Conservation (phyloP, 805 yeast genomes). For the Metschnikowia rubicola region DNA sequence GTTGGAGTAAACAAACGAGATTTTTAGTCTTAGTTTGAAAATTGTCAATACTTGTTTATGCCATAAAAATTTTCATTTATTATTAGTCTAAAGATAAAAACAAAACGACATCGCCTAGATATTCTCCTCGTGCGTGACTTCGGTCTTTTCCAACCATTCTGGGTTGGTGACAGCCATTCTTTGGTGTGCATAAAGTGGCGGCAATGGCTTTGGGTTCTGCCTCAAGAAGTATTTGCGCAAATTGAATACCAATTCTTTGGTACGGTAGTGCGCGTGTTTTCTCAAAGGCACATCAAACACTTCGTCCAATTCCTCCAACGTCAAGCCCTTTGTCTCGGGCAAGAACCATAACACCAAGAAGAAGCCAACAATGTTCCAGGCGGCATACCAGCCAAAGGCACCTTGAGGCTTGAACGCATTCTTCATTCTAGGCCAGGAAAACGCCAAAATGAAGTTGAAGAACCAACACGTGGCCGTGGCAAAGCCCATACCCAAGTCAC, state of each 20-base stretch:
- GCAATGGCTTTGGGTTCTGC: conserved; percentile 44
- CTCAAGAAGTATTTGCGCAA: conserved; percentile 45
- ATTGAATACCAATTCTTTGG: conserved; percentile 32
- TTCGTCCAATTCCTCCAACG: conserved; percentile 74
- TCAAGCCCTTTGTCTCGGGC: conserved; percentile 69
- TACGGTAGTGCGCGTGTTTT: conserved; percentile 49
- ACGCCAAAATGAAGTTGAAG: conserved; percentile 64
- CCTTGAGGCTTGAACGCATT: conserved; percentile 72
- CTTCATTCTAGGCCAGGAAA: conserved; percentile 75
- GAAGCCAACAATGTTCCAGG: conserved; percentile 72
- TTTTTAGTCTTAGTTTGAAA: too few relatives aligned
- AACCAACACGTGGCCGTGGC: conserved; percentile 78
- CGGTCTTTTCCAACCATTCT: conserved; percentile 62
- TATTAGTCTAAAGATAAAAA: too few relatives aligned
- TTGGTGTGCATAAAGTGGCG: conserved; percentile 56
- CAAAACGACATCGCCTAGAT: not conserved
- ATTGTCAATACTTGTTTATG: too few relatives aligned
- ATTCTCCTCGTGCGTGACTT: conserved; percentile 48
- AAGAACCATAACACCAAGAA: conserved; percentile 67
- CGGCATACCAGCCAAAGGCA: conserved; percentile 87
- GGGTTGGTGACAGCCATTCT: conserved; percentile 58
- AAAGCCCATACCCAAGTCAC: conserved; percentile 77
- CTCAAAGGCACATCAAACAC: conserved; percentile 60
- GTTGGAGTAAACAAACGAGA: too few relatives aligned
- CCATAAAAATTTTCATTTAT: too few relatives aligned